Evolutionary conservation across 345 rosid genomes (phyloP), one percentile per base, ranked within the genome.

Genomic region (Brassica cretica): DNA sequence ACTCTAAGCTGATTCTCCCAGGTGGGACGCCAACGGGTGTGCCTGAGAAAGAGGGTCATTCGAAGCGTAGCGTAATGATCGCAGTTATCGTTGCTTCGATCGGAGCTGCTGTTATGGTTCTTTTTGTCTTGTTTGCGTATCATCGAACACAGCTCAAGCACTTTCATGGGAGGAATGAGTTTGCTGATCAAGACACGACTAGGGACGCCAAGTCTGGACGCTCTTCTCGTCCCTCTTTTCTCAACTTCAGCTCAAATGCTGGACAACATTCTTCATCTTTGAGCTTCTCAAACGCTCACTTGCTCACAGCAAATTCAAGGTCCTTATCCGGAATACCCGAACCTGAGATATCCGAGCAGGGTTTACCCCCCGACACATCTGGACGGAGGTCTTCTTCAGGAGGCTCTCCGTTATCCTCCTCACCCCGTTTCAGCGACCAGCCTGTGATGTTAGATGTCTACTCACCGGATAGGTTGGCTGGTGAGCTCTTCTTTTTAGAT

Each of bases 391-490:
- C 95, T 73, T 87, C 95, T 51, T 88, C 93, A 2, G 82, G 78
- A 53, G 92, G 88, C 69, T 94, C 97, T 19, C 91, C 98, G 18
- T 55, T 88, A 59, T 83, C 93, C 35, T 88, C 93, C 61, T 94
- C 97, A 19, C 94, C 98, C 0, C 90, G 82, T 70, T 90, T 92
- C 77, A 65, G 69, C 9, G 97, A 93, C 81, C 93, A 84, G 71
- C 86, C 97, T 67, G 93, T 83, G 44, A 85, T 83, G 74, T 78
- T 92, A 79, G 91, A 94, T 85, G 94, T 94, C 51, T 89, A 86
- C 85, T 94, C 98, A 32, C 97, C 98, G 1, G 98, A 94, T 82
- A 86, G 97, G 73, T 85, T 94, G 85, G 97, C 91, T 64, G 98
- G 98, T 69, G 97, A 94, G 75, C 84, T 94, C 60, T 89, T 85